Evolutionary conservation across 495 filamentous ascomycete species (phyloP), one percentile per base, ranked within the genome.

Genomic region (Lineolata rhizophorae): DNA sequence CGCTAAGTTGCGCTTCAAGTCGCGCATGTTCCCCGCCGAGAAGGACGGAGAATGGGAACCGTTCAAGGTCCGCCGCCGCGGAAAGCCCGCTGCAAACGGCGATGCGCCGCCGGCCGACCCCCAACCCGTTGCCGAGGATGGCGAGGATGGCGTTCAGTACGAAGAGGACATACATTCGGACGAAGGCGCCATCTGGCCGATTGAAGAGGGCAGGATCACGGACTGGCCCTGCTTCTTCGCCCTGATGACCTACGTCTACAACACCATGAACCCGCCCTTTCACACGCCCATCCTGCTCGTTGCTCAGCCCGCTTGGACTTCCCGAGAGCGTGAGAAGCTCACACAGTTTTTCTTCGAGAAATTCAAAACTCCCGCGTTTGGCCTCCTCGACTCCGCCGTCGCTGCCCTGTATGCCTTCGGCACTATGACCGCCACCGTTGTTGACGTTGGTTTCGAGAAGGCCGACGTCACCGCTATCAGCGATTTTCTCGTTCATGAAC

Each of bases 331-430:
- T 44, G 82, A 93, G 51, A 57, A 57, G 8, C 65, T 95, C 22
- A 74, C 83, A 3, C 77, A 80, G 35, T 97, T 93, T 54, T 65
- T 94, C 39, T 97, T 97, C 42, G 87, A 95, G 52, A 83, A 83
- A 53, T 92, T 92, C 49, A 92, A 87, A 57, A 81, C 75, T 1
- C 87, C 87, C 0, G 82, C 75, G 0, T 76, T 97, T 31, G 77
- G 68, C 32, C 51, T 94, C 24, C 73, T 95, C 58, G 75, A 95
- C 50, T 67, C 77, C 30, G 82, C 77, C 0, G 50, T 87, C 12
- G 82, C 85, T 5, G 69, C 75, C 0, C 70, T 73, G 40, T 94
- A 81, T 46, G 87, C 80, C 2, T 77, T 82, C 34, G 82, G 80
- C 27, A 63, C 6, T n/a, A 5, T 69, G 37, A 78, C 65, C 21